Conservation (phyloP, 306 rosid genomes). For the Myrica gale region DNA sequence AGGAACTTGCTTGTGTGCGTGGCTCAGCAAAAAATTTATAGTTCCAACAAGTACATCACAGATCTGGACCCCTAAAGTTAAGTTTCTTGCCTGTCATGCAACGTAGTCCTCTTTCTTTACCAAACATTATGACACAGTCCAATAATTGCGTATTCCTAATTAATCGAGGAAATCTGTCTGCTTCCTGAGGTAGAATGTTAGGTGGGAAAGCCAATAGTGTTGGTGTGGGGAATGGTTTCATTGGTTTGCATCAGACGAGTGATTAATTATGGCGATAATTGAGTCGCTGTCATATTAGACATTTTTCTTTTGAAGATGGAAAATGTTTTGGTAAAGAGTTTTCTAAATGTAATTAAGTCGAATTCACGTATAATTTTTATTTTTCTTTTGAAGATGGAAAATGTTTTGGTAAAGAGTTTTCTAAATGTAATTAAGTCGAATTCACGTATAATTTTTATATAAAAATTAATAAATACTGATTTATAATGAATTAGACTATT, state of each 20-base stretch:
- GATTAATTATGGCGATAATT: too few species aligned
- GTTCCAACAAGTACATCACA: too few species aligned
- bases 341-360: too few species aligned
- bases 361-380: too few species aligned
- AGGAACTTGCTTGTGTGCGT: not conserved
- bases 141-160: not conserved
- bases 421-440: too few species aligned
- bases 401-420: too few species aligned
- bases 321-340: too few species aligned
- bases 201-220: not conserved
- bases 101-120: not conserved
- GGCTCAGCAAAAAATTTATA: too few species aligned
- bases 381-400: not conserved
- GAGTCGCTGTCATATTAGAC: not conserved
- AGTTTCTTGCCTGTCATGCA: not conserved
- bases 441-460: too few species aligned
- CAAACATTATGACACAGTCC: not conserved
- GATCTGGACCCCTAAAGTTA: not conserved
- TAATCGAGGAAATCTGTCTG: not conserved
- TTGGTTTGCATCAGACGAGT: not conserved
- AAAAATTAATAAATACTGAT: too few species aligned
- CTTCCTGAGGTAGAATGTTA: not conserved
- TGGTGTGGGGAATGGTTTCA: constrained; percentile 1
- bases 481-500: too few species aligned
- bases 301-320: not conserved